Conservation (phyloP, 306 rosid genomes). For the Vachellia collinsii region DNA sequence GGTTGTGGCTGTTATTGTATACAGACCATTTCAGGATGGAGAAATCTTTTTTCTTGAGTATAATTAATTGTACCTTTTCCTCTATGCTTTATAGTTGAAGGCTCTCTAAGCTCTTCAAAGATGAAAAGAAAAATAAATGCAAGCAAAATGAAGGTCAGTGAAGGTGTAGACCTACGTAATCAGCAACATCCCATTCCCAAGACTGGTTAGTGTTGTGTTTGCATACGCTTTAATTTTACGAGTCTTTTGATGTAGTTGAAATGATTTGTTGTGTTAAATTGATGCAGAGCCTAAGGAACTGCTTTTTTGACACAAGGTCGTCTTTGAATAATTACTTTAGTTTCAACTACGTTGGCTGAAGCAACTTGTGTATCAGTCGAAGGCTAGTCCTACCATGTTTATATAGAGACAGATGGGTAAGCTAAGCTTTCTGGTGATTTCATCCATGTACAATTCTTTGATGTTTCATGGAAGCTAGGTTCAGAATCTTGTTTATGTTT, state of each 20-base stretch:
- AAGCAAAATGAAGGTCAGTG: conserved; percentile 42
- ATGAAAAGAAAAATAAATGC: conserved; percentile 47
- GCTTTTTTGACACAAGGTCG: conserved; percentile 38
- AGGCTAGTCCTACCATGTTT: conserved; percentile 8
- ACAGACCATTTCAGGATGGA: not conserved
- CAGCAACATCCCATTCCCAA: conserved; percentile 39
- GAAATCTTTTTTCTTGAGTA: not conserved
- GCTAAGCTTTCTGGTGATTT: not conserved
- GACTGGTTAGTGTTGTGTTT: conserved; percentile 52
- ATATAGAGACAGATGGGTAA: conserved; percentile 21
- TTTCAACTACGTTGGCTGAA: conserved; percentile 15
- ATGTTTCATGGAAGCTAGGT: not conserved
- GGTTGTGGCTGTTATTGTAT: conserved; percentile 1
- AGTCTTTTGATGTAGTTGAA: conserved; percentile 28
- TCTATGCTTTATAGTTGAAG: conserved; percentile 66
- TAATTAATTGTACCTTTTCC: conserved; percentile 7
- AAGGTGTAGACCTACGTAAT: conserved; percentile 31
- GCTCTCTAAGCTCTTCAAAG: conserved; percentile 80
- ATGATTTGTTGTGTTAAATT: conserved; percentile 30
- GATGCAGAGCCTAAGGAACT: conserved; percentile 52
- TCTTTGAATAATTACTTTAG: conserved; percentile 14
- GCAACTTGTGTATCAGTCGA: conserved; percentile 22
- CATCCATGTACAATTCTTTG: conserved; percentile 2
- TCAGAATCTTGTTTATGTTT: not conserved
- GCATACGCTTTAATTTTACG: conserved; percentile 12